phyloP scores from a whole-genome alignment of 2,329 filamentous ascomycete genomes.

The Aspergillus viridinutans region DNA sequence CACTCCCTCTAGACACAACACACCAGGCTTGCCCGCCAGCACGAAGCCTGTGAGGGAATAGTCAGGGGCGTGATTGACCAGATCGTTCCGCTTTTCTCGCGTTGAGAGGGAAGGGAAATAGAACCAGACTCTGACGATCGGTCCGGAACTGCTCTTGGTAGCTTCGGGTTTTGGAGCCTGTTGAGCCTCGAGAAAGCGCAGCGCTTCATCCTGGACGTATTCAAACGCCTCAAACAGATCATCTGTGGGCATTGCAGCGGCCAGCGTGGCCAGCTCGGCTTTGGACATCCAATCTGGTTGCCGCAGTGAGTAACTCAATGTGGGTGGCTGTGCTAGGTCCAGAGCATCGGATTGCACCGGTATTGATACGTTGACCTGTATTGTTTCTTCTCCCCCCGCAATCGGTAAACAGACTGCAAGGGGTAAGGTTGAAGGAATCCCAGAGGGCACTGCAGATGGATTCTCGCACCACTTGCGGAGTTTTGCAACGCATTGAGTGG shows the following conservation, averaged over 20 bases:
- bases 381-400: slow-evolving; percentile 17
- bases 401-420: slow-evolving; percentile 24
- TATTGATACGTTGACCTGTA: slow-evolving; percentile 27
- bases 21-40: slow-evolving; percentile 57
- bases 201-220: slow-evolving; percentile 38
- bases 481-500: slow-evolving; percentile 21
- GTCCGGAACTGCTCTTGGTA: slow-evolving; percentile 1
- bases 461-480: slow-evolving; percentile 26
- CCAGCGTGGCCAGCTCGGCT: slow-evolving; percentile 41
- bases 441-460: slow-evolving; percentile 7
- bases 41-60: slow-evolving; percentile 58
- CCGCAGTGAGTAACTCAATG: slow-evolving; percentile 34
- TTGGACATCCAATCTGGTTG: slow-evolving; percentile 53
- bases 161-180: background rate
- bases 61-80: slow-evolving; percentile 50
- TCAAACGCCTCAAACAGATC: slow-evolving; percentile 48
- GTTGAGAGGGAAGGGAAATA: slow-evolving; percentile 61
- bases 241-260: slow-evolving; percentile 37
- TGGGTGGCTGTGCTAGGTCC: slow-evolving; percentile 19
- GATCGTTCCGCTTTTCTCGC: slow-evolving; percentile 54
- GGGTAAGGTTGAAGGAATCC: slow-evolving; percentile 18
- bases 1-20: slow-evolving; percentile 32
- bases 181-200: slow-evolving; percentile 24
- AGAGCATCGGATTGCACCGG: slow-evolving; percentile 18
- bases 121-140: slow-evolving; percentile 56